Percentiles rank a stretch among this genome's conserved stretches.
These are phyloP conservation scores for Ustilago hordei DNA, from an alignment of 1,284 basidiomycete genomes.

Conservation along the genomic window DNA sequence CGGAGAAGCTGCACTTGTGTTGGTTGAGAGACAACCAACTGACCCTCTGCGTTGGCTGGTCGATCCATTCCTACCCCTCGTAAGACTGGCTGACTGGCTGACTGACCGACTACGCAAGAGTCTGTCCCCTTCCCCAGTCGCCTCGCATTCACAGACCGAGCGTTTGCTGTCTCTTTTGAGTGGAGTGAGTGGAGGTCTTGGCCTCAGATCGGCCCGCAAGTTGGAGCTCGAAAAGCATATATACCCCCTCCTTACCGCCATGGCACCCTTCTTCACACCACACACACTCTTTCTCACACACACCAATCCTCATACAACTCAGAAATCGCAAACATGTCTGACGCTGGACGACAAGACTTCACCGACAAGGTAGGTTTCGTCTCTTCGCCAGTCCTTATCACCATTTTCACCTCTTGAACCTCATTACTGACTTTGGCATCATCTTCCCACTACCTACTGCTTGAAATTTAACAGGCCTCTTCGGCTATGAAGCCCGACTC, in stretches of 20 bases:
- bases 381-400: not conserved
- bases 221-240: constrained; percentile 27
- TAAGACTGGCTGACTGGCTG: not conserved
- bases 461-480: constrained; percentile 20
- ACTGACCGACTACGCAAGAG: constrained; percentile 8
- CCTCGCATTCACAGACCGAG: not conserved
- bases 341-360: constrained; percentile 56
- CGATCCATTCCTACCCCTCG: not conserved
- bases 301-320: constrained; percentile 15
- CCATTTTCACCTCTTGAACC: not conserved
- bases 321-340: constrained; percentile 47
- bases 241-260: constrained; percentile 9
- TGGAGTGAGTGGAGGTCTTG: constrained; percentile 3
- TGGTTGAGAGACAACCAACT: constrained; percentile 1
- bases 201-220: not conserved
- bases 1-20: not conserved
- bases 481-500: constrained; percentile 60
- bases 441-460: not conserved
- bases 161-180: not conserved
- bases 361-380: constrained; percentile 49
- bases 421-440: constrained; percentile 7
- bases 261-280: not conserved
- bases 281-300: constrained; percentile 6
- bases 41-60: not conserved
- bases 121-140: not conserved